These are phyloP conservation scores for Septoria petroselini DNA, from an alignment of 2,329 filamentous ascomycete species.

Conservation along the genomic window DNA sequence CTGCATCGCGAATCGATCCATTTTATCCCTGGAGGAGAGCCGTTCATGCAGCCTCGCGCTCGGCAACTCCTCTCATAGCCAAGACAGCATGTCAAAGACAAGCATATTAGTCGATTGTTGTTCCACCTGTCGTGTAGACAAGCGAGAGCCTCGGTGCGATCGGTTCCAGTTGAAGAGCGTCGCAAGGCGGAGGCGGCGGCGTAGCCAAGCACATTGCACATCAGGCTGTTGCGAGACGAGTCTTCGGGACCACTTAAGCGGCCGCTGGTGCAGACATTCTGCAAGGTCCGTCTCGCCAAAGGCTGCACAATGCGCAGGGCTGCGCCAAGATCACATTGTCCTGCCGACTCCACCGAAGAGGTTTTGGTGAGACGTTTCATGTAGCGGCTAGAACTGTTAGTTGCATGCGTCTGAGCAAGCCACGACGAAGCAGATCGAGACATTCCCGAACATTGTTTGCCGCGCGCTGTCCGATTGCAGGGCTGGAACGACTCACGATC, in stretches of 20 bases:
- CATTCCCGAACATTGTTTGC: not conserved
- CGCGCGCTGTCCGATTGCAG: not conserved
- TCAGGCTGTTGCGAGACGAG: not conserved
- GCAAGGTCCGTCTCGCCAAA: not conserved
- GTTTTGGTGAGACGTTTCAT: not conserved
- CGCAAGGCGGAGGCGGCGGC: not conserved
- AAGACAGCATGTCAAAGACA: too few relatives aligned
- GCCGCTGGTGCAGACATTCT: not conserved
- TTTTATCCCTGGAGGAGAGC: too few relatives aligned
- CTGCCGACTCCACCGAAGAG: not conserved
- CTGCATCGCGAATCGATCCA: too few relatives aligned
- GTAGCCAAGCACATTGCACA: not conserved
- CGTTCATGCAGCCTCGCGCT: too few relatives aligned
- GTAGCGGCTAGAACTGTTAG: not conserved
- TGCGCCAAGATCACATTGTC: not conserved
- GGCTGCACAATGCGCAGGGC: not conserved
- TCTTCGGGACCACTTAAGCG: not conserved
- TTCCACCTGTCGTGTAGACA: not conserved
- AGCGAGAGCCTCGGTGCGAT: not conserved
- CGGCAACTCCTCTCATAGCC: too few relatives aligned
- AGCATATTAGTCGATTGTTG: too few relatives aligned
- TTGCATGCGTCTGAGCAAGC: not conserved
- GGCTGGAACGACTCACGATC: not conserved
- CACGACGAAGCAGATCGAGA: not conserved
- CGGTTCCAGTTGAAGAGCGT: not conserved